Base-by-base conservation (phyloP, 2,329 filamentous ascomycete species). In the Clonostachys byssicola region DNA sequence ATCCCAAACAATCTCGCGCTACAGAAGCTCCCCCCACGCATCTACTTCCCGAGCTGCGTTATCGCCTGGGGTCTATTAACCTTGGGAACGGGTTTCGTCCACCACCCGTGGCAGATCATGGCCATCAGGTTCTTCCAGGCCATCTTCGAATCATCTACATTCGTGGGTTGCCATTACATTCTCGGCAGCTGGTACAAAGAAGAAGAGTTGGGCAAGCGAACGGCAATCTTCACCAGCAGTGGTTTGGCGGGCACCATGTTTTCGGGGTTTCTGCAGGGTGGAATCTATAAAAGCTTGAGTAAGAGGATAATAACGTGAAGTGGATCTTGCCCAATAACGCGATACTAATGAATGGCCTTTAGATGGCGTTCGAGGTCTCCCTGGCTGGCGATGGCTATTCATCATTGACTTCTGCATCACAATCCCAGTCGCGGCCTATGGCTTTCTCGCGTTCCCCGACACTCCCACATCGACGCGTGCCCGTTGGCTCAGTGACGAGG, bases 11-110 rank as follows among this genome's bases (percentile, higher is more conserved):
- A 83, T 54, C 60, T 85, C 8, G 80, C 80, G 4, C 69, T 88
- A 3, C 78, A 85, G 59, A 81, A 84, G 53, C 59, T 87, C 50
- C 74, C 74, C 44, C 83, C 83, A 3, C 72, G 81, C 16, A 69
- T 79, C 51, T 86, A 79, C 67, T 84, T 84, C 55, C 83, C 82
- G 0, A 55, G 68, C 33, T 84, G 83, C 73, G 83, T 85, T 75
- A 48, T 84, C 17, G 56, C 79, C 47, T 88, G 84, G 85, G 82
- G 77, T 3, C 67, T 71, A 1, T 62, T 88, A 23, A 87, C 83
- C 3, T 83, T 86, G 78, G 68, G 68, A 30, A 63, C 73, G 7
- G 73, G 63, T 36, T 66, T 67, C 9, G 68, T 60, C 42, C 57
- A 65, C 17, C 67, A 51, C 2, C 70, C 51, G 9, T 62, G 64